phyloP scores from a whole-genome alignment of 1,284 basidiomycete genomes.

The Vanrija humicola region DNA sequence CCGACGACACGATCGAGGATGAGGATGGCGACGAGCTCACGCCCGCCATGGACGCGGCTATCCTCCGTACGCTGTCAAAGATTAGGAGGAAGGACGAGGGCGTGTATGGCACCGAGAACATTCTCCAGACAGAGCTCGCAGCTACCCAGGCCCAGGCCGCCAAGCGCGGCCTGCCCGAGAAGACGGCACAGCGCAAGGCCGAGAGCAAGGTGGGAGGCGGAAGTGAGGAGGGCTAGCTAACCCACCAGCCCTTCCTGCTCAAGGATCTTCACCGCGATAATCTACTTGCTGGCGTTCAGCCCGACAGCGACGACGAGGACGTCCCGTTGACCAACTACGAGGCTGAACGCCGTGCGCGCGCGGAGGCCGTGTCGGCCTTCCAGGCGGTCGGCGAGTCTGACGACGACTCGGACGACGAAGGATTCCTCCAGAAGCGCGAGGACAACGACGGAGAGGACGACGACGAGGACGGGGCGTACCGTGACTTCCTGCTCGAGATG shows the following conservation, averaged over 20 bases:
- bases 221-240: neutral
- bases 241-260: constrained; percentile 47
- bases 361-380: constrained; percentile 76
- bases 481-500: constrained; percentile 64
- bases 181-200: constrained; percentile 3
- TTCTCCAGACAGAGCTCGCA: constrained; percentile 66
- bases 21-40: constrained; percentile 95
- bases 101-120: constrained; percentile 60
- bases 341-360: constrained; percentile 70
- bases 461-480: constrained; percentile 71
- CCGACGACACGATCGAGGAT: constrained; percentile 74
- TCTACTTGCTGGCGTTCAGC: constrained; percentile 35
- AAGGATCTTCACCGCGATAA: constrained; percentile 51
- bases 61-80: constrained; percentile 81
- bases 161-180: constrained; percentile 19
- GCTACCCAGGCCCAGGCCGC: constrained; percentile 34
- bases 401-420: constrained; percentile 57
- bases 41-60: constrained; percentile 89
- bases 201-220: constrained; percentile 30
- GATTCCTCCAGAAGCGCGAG: constrained; percentile 55
- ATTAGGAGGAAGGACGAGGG: constrained; percentile 79
- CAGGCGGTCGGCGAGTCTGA: constrained; percentile 48
- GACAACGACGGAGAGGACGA: constrained; percentile 70
- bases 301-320: constrained; percentile 21
- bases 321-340: constrained; percentile 65